These are phyloP conservation scores for Suillus lakei DNA, from an alignment of 768 basidiomycete species.

Conservation along the genomic window DNA sequence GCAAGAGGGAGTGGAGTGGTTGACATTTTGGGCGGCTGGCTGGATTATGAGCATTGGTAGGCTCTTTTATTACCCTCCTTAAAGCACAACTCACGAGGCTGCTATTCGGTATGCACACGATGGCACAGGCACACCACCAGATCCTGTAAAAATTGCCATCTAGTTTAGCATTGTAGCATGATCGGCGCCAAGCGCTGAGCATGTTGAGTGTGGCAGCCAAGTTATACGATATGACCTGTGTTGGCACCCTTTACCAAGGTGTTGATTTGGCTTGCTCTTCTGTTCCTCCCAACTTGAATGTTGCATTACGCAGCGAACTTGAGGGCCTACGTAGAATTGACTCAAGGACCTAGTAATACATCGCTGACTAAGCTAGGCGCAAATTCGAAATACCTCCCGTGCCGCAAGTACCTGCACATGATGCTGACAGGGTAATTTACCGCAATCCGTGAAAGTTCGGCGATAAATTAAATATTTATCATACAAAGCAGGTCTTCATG, in stretches of 20 bases:
- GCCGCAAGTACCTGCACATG: too few relatives aligned
- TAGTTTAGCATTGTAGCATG: background rate
- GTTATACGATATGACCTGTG: background rate
- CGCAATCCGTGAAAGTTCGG: too few relatives aligned
- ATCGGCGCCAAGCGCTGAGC: background rate
- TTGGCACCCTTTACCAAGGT: background rate
- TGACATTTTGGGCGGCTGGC: background rate
- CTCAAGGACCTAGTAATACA: too few relatives aligned
- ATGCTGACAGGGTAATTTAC: too few relatives aligned
- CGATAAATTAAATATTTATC: too few relatives aligned
- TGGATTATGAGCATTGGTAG: background rate
- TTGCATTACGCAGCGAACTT: too few relatives aligned
- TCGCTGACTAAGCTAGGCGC: conserved; percentile 38
- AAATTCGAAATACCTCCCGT: too few relatives aligned
- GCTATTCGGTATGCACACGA: background rate
- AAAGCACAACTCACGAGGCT: background rate
- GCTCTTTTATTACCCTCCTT: background rate
- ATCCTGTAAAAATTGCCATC: background rate
- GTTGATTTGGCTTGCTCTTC: too few relatives aligned
- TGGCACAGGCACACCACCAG: too few relatives aligned
- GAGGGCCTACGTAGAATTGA: too few relatives aligned
- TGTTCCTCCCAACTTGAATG: background rate
- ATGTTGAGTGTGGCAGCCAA: background rate
- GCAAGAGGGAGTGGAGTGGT: background rate
- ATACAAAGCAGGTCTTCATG: too few relatives aligned